Evolutionary conservation across 768 basidiomycete species (phyloP), one percentile per base, ranked within the genome.

Genomic region (Xerocomus brunneocitrinus): DNA sequence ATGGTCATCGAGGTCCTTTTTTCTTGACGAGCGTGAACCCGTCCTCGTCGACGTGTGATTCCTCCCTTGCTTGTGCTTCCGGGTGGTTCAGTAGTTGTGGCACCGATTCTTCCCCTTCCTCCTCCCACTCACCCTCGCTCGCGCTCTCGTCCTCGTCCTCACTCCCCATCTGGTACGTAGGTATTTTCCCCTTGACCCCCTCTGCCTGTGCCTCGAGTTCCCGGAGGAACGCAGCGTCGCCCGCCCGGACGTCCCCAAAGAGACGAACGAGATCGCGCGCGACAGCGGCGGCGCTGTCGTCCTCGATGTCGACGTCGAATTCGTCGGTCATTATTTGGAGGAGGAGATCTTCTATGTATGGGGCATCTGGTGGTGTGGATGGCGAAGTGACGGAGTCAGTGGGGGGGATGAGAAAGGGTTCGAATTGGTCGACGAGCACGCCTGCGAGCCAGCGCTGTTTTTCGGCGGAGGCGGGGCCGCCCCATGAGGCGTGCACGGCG

Each of bases 401-500:
- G 49, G 53, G 5, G 71, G 75, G 1, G 70, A 59, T 67, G 56
- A 73, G 54, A 55, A 78, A 76, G 44, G 77, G 68, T 61, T 89
- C 86, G 65, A 92, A 91, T 7, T 85, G 79, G 67, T 94, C 86
- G 59, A 91, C 86, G 64, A 94, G 77, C 38, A 81, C 79, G 5
- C 86, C 84, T 10, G 89, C 89, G 16, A 97, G 77, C 90, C 91
- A 95, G 22, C 82, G 87, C 43, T 85, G 83, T 72, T 95, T 97
- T n/a, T 73, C 74, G 5, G 69, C 64, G 9, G 80, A 79, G 27
- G 82, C 81, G 19, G 87, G 80, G 3, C 93, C 93, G 27, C 94
- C 95, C 93, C 93, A 95, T 58, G 75, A 72, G 61, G 93, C 82
- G 57, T 87, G 82, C 35, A 98, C 83, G 32, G 94, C 95, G 63